Conservation (phyloP, 2,329 filamentous ascomycete species). For the Claviceps humidiphila region DNA sequence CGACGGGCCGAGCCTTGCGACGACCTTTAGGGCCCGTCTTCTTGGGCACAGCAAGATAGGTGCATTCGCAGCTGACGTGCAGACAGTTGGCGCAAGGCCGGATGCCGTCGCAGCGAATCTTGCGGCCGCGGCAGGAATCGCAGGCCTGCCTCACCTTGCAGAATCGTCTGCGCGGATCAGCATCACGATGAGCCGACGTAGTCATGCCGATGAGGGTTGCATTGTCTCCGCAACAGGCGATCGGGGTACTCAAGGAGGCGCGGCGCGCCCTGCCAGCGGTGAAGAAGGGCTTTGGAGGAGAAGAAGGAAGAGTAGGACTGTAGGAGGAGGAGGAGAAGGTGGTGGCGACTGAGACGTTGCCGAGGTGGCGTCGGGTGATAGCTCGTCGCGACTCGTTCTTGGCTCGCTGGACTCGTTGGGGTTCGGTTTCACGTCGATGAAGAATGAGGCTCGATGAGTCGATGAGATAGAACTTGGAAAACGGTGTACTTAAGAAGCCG, state of each 20-base stretch:
- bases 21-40: slow-evolving; percentile 19
- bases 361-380: not conserved
- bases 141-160: slow-evolving; percentile 17
- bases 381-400: too few relatives aligned
- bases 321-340: not conserved
- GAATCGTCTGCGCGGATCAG: slow-evolving; percentile 1
- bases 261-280: too few relatives aligned
- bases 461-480: not conserved
- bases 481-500: not conserved
- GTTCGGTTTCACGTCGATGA: not conserved
- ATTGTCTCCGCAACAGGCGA: slow-evolving; percentile 1
- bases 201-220: slow-evolving; percentile 1
- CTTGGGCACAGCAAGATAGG: slow-evolving; percentile 17
- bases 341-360: not conserved
- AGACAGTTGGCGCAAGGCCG: slow-evolving; percentile 16
- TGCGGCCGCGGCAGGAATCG: slow-evolving; percentile 17
- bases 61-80: slow-evolving; percentile 10
- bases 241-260: not conserved
- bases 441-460: not conserved
- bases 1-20: slow-evolving; percentile 1
- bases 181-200: not conserved
- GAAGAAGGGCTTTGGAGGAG: not conserved
- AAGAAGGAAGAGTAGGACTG: too few relatives aligned
- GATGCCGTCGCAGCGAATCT: slow-evolving; percentile 17
- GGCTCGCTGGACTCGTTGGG: not conserved